A percentile compares a stretch with the other conserved stretches of the same genome.
phyloP scores from a whole-genome alignment of 495 filamentous ascomycete genomes.

The Penicillium bovifimosum region DNA sequence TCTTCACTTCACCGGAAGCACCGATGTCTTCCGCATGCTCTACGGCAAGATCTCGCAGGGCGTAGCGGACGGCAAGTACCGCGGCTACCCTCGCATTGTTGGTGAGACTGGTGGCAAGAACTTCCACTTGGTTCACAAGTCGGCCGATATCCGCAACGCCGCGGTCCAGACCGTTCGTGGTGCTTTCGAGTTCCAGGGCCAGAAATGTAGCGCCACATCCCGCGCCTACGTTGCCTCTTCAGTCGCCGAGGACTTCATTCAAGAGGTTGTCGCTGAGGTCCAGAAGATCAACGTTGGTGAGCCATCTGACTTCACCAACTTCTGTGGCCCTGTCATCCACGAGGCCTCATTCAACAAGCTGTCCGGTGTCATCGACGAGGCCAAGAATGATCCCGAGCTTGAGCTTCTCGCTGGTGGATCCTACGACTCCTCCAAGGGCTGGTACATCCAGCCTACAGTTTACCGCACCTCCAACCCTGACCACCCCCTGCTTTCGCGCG shows the following conservation, averaged over 20 bases:
- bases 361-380: slow-evolving; percentile 52
- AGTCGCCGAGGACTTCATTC: slow-evolving; percentile 60
- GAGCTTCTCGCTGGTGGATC: slow-evolving; percentile 55
- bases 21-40: slow-evolving; percentile 72
- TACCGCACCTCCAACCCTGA: slow-evolving; percentile 60
- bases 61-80: slow-evolving; percentile 66
- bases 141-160: slow-evolving; percentile 69
- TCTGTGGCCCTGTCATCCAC: slow-evolving; percentile 55
- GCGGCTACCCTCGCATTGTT: slow-evolving; percentile 74
- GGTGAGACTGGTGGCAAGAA: slow-evolving; percentile 88
- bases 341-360: slow-evolving; percentile 51
- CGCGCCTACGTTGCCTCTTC: slow-evolving; percentile 68
- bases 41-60: slow-evolving; percentile 71
- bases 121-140: slow-evolving; percentile 74
- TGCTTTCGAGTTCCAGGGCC: slow-evolving; percentile 81
- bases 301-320: slow-evolving; percentile 61
- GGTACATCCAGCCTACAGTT: slow-evolving; percentile 63
- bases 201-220: slow-evolving; percentile 83
- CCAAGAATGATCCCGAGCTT: slow-evolving; percentile 57
- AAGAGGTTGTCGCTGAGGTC: slow-evolving; percentile 57
- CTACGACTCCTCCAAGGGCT: slow-evolving; percentile 56
- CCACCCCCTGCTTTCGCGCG: slow-evolving; percentile 55
- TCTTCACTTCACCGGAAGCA: slow-evolving; percentile 79
- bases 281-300: slow-evolving; percentile 61
- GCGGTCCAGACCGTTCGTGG: slow-evolving; percentile 73